Evolutionary conservation across 176 grass and related monocot genomes (phyloP).

Genomic region (Elaeis guineensis): DNA sequence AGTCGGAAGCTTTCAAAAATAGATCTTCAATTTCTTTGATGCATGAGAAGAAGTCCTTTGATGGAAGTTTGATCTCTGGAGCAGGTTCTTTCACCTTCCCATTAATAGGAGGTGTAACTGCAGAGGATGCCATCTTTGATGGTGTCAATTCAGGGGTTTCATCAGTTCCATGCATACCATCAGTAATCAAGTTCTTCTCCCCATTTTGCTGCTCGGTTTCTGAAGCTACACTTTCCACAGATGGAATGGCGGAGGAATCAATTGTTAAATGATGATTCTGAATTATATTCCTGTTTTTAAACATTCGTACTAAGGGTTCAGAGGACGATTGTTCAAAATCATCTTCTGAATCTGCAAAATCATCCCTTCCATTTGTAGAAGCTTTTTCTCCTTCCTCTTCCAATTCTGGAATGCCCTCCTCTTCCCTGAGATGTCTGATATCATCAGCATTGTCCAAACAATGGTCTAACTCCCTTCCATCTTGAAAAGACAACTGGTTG

Average conservation of each 20-base stretch:
- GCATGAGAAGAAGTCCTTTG: constrained; percentile 49
- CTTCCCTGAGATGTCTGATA: constrained; percentile 63
- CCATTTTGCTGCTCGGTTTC: constrained; percentile 28
- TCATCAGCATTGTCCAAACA: constrained; percentile 68
- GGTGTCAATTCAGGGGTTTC: constrained; percentile 43
- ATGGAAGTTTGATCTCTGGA: constrained; percentile 27
- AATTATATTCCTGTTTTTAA: constrained; percentile 57
- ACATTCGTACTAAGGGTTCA: constrained; percentile 71
- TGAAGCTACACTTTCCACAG: constrained; percentile 23
- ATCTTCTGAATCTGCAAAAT: constrained; percentile 71
- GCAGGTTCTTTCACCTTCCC: constrained; percentile 47
- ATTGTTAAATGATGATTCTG: constrained; percentile 26
- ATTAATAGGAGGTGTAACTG: constrained; percentile 27
- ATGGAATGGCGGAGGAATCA: constrained; percentile 27
- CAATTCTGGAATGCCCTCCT: constrained; percentile 90
- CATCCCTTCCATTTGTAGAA: constrained; percentile 45
- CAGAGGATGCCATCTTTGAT: constrained; percentile 3
- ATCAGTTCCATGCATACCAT: constrained; percentile 46
- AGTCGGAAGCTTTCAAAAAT: constrained; percentile 82
- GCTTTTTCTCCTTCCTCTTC: constrained; percentile 68
- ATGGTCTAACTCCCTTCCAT: constrained; percentile 47
- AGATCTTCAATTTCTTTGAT: constrained; percentile 79
- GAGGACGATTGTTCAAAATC: constrained; percentile 77
- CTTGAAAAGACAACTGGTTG: constrained; percentile 52
- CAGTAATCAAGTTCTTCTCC: constrained; percentile 30